phyloP scores from a whole-genome alignment of 352 stramenopile species.

The Phytophthora ohioensis region DNA sequence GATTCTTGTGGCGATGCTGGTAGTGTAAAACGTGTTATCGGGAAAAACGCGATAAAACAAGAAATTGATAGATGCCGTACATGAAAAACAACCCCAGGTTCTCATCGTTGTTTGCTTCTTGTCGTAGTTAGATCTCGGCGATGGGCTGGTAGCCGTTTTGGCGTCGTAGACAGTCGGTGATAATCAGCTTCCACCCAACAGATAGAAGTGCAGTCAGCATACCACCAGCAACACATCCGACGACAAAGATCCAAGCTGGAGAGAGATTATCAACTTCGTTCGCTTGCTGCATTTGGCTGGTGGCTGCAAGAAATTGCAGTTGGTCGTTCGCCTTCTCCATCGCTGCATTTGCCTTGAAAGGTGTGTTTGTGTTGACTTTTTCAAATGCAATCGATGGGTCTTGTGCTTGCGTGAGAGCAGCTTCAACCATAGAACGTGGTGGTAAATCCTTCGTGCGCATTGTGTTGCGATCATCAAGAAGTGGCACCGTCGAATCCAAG shows the following conservation, averaged over 20 bases:
- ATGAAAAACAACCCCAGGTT: slow-evolving; percentile 12
- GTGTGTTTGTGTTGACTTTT: background rate
- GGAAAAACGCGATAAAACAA: background rate
- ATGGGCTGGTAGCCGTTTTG: slow-evolving; percentile 34
- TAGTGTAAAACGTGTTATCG: background rate
- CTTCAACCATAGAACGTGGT: slow-evolving; percentile 53
- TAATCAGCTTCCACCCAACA: slow-evolving; percentile 40
- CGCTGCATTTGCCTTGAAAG: background rate
- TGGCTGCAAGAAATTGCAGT: slow-evolving; percentile 23
- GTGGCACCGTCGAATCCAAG: slow-evolving; percentile 57
- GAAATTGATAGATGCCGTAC: slow-evolving; percentile 4
- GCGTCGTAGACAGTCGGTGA: slow-evolving; percentile 32
- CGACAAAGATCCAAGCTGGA: slow-evolving; percentile 26
- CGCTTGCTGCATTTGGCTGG: slow-evolving; percentile 30
- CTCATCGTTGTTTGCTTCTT: background rate
- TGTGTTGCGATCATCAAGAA: slow-evolving; percentile 52
- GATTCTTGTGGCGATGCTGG: background rate
- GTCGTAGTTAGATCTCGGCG: slow-evolving; percentile 23
- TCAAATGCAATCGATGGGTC: slow-evolving; percentile 10
- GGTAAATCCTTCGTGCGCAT: slow-evolving; percentile 71
- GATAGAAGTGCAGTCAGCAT: slow-evolving; percentile 35
- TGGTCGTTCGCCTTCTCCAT: slow-evolving; percentile 4
- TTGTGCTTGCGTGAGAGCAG: slow-evolving; percentile 31
- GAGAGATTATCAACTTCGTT: slow-evolving; percentile 17
- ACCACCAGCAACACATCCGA: slow-evolving; percentile 32